Base-by-base conservation (phyloP, 2,329 filamentous ascomycete species). In the Neoarthrinium moseri region DNA sequence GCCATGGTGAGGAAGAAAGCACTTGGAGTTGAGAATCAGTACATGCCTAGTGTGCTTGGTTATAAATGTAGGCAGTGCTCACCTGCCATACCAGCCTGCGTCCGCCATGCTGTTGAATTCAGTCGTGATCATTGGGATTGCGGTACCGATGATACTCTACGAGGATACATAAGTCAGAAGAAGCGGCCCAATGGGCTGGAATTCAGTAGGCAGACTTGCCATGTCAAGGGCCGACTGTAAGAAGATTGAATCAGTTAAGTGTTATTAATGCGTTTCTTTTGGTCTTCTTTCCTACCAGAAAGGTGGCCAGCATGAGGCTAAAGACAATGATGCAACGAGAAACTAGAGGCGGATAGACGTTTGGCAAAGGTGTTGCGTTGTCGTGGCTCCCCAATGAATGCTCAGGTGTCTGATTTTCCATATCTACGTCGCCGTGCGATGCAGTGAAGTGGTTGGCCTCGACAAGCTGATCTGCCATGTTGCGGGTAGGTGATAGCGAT, bases 41-140 rank as follows among this genome's bases (percentile, higher is more conserved):
- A 8, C 8, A 8, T 35, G 17, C 33, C 36, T n/a, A 15, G 8
- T 29, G 26, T n/a, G n/a, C n/a, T n/a, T n/a, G n/a, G n/a, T n/a
- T n/a, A n/a, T n/a, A n/a, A n/a, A n/a, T n/a, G n/a, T n/a, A n/a
- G n/a, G n/a, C n/a, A n/a, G n/a, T n/a, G n/a, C 26, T 29, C n/a
- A 29, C 26, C 26, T 29, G 8, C 26, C 67, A 39, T 72, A 72
- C 70, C 70, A 73, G 22, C 67, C 67, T 11, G 72, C 63, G 45
- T 71, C 68, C 6, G 60, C 56, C 1, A 70, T 56, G 20, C 66
- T 57, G 22, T 65, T 54, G 48, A 67, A 56, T 17, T 59, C 51
- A 41, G 58, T 51, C 6, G 58, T 58, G 34, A 64, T 64, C 15
- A 58, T 61, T 5, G 63, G 64, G 26, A 64, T 58, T 4, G 64